Evolutionary conservation across 2,329 filamentous ascomycete species (phyloP), one percentile per base, ranked within the genome.

Genomic region (Sphaerulina musiva): DNA sequence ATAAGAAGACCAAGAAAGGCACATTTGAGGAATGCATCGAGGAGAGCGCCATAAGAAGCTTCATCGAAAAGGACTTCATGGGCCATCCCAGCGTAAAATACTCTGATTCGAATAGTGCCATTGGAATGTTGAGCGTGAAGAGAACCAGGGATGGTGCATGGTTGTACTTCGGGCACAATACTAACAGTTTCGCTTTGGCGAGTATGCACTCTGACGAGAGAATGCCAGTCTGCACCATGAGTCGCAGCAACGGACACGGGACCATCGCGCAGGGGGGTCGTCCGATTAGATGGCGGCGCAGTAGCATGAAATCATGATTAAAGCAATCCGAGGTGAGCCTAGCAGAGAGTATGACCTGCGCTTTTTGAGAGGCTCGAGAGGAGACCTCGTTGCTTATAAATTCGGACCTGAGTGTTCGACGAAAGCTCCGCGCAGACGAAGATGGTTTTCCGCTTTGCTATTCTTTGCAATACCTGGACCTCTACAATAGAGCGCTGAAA

Each of bases 151-250:
- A 81, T 20, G 90, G 89, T 1, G 83, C 89, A 60, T 89, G 87
- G 67, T 80, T 98, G 48, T 92, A 92, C 71, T 98, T 95, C 74
- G 91, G 87, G 1, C 93, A 98, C 76, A 98, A 97, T 67, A 98
- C 93, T 0, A 92, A 97, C 69, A 85, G 82, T 1, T 86, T 86
- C 66, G 81, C 91, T 5, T 74, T 98, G 50, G 89, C 90, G 1
- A 95, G 89, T 2, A 95, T 97, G 88, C 82, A 86, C 38, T 87
- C 85, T 1, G 80, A 82, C 26, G 91, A 97, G 61, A 77, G 75
- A 45, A 81, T 81, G 51, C 89, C 93, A 0, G 75, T 82, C 34
- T 93, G 87, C 62, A 86, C 92, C 54, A 96, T 98, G 90, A 95
- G 90, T 57, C 85, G 93, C 48, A 84, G 77, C 62, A 76, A 69